Evolutionary conservation across 108 stramenopile genomes (phyloP).

Genomic region (Cyclostephanos tholiformis): DNA sequence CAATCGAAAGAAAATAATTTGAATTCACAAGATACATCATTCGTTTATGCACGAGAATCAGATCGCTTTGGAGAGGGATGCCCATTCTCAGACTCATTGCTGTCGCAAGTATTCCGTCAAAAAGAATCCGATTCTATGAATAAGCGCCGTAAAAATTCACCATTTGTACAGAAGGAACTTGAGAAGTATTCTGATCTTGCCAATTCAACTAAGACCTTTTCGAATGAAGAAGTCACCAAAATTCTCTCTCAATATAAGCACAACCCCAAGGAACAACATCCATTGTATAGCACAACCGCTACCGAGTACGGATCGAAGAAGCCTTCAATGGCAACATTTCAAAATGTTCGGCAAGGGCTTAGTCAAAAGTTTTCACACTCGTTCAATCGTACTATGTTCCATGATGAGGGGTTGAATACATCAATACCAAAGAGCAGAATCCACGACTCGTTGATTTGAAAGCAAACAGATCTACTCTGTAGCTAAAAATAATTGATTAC

Average conservation of each 20-base stretch:
- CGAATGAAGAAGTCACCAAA: conserved; percentile 42
- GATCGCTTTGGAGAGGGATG: conserved; percentile 46
- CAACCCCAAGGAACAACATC: conserved; percentile 60
- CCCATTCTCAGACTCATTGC: conserved; percentile 40
- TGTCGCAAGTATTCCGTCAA: conserved; percentile 47
- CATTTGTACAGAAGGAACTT: conserved; percentile 14
- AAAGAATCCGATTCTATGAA: conserved; percentile 49
- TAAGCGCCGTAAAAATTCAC: conserved; percentile 44
- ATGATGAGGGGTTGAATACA: conserved; percentile 70
- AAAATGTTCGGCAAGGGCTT: conserved; percentile 56
- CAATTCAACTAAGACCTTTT: conserved; percentile 6
- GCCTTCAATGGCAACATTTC: conserved; percentile 63
- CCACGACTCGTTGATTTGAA: conserved; percentile 37
- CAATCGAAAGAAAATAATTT: neutral
- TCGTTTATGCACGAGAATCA: conserved; percentile 53
- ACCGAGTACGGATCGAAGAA: conserved; percentile 64
- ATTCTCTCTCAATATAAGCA: conserved; percentile 59
- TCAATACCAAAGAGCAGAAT: conserved; percentile 50
- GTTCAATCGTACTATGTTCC: conserved; percentile 63
- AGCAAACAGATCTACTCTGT: neutral
- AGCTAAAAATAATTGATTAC: neutral
- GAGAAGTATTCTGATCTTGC: conserved; percentile 3
- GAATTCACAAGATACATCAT: conserved; percentile 37
- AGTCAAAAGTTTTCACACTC: conserved; percentile 66
- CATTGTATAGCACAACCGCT: conserved; percentile 62